Conservation (phyloP, 257 asterid species). For the Gardenia jasminoides region DNA sequence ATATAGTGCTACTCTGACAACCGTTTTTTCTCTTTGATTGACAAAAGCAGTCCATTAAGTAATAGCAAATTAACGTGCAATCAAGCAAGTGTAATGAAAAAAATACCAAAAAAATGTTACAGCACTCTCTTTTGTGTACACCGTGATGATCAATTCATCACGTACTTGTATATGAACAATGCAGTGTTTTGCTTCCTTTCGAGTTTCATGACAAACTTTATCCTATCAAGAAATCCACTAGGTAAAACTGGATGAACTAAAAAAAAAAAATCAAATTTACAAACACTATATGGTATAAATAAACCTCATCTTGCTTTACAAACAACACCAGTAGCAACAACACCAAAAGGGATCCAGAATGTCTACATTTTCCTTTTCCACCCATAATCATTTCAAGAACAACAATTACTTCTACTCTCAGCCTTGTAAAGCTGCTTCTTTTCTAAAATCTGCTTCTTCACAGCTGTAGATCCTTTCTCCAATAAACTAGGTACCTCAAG, state of each 20-base stretch:
- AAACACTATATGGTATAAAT: background rate
- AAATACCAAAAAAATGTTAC: background rate
- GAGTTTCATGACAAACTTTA: background rate
- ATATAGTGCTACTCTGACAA: background rate
- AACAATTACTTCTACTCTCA: constrained; percentile 37
- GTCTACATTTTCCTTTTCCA: background rate
- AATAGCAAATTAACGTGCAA: background rate
- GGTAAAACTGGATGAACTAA: constrained; percentile 2
- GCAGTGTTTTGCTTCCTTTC: background rate
- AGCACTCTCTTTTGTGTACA: background rate
- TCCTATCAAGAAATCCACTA: background rate
- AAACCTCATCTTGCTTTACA: background rate
- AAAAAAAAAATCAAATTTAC: background rate
- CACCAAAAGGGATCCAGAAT: background rate
- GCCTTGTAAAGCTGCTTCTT: constrained; percentile 36
- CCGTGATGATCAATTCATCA: background rate
- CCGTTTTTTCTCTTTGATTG: background rate
- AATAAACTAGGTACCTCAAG: constrained; percentile 70
- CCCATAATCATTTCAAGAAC: constrained; percentile 33
- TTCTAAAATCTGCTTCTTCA: constrained; percentile 65
- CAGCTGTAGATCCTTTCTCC: constrained; percentile 80
- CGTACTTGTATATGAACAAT: background rate
- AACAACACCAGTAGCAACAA: background rate
- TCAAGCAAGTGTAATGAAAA: background rate
- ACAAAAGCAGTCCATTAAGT: background rate